Conservation (phyloP, 495 filamentous ascomycete species). For the Thermothielavioides terrestris region DNA sequence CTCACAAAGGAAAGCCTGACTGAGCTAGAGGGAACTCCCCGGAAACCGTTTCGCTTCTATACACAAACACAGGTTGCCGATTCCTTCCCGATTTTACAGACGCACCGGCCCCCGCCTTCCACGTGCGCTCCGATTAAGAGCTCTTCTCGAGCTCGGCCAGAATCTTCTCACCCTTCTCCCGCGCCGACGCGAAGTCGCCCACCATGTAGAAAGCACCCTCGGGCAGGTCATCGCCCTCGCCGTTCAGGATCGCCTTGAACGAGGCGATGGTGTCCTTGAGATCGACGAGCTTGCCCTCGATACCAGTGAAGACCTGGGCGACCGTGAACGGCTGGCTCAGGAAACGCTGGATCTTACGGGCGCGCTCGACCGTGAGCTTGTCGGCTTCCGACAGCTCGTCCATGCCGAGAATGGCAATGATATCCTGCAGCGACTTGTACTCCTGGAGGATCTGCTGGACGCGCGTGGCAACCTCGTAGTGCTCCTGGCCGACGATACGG, state of each 20-base stretch:
- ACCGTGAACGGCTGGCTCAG: conserved; percentile 98
- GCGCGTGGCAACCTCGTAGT: conserved; percentile 88
- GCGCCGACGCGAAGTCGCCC: conserved; percentile 85
- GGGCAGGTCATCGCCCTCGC: conserved; percentile 91
- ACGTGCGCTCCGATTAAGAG: conserved; percentile 48
- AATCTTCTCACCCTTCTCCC: conserved; percentile 99
- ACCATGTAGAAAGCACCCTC: conserved; percentile 99
- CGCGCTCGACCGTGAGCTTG: conserved; percentile 99
- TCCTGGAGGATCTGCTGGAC: conserved; percentile 99
- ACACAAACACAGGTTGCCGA: conserved; percentile 34
- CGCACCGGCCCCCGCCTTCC: too few relatives aligned
- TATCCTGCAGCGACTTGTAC: conserved; percentile 99
- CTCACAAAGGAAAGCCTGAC: conserved; percentile 33
- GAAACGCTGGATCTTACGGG: conserved; percentile 99
- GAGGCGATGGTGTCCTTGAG: conserved; percentile 95
- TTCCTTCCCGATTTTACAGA: conserved; percentile 26
- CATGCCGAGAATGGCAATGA: conserved; percentile 99
- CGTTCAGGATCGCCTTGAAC: conserved; percentile 96
- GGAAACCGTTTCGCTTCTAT: conserved; percentile 30
- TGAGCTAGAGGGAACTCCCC: conserved; percentile 28
- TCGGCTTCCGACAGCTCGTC: conserved; percentile 98
- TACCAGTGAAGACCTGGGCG: conserved; percentile 97
- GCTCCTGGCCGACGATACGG: conserved; percentile 93
- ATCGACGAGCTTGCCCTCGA: conserved; percentile 93
- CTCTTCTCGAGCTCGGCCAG: conserved; percentile 82